Evolutionary conservation across 1,284 basidiomycete genomes (phyloP), one percentile per base, ranked within the genome.

Genomic region (Cerrena zonata): DNA sequence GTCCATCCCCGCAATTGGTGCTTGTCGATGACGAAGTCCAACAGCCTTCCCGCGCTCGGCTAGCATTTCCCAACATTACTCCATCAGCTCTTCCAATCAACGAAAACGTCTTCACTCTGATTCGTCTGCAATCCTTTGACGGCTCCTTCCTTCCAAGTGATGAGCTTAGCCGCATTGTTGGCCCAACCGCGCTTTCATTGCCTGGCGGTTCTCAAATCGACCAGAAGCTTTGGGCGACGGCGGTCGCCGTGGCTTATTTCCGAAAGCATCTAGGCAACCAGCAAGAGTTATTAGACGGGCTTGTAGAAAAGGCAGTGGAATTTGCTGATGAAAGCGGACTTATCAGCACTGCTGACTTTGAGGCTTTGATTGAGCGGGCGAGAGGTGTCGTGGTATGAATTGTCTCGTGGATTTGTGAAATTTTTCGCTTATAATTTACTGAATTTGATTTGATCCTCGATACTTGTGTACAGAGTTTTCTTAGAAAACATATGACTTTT

Each of bases 261-360:
- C 25, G 30, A 12, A 49, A 49, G 40, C 48, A 49, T 23, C 30
- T 49, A 2, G 13, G 5, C 23, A 2, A 27, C 5, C 48, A 49
- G 19, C 48, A 12, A 26, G 48, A 43, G 12, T 36, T 36, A 10
- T 41, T 53, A 23, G 52, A 51, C 5, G 25, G 40, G 23, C 36
- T 53, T 13, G 13, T 46, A 5, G 49, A 56, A 18, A 58, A 56
- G 46, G 49, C 50, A 2, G 22, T 51, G 48, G 48, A 52, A 15
- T 56, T 37, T 23, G n/a, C 30, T 10, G 15, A 27, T 45, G 30
- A 45, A 5, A 45, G 23, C 26, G n/a, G 10, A 3, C 12, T 13
- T n/a, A 21, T 18, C 10, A 18, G 39, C 23, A 5, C 25, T 36
- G 10, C 19, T 30, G 15, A 40, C 13, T 25, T 55, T 49, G 38